Percentiles rank a stretch among this genome's conserved stretches.
Evolutionary conservation across 768 basidiomycete genomes (phyloP).

Genomic region (Pleurotus ostreatus): DNA sequence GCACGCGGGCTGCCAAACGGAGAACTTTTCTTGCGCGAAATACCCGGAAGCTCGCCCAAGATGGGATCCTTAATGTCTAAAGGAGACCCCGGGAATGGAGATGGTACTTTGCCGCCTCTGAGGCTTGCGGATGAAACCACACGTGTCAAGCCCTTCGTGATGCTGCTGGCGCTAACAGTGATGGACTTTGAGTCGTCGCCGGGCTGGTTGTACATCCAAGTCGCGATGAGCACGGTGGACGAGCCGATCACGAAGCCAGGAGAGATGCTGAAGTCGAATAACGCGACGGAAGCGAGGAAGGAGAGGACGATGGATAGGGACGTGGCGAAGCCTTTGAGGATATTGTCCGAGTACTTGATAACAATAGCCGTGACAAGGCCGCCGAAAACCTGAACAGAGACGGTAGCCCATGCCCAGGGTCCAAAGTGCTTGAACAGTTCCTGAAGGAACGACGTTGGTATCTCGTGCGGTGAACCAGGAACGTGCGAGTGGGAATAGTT

Average conservation of each 20-base stretch:
- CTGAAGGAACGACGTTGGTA: slow-evolving; percentile 44
- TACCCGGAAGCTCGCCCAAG: slow-evolving; percentile 47
- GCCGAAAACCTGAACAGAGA: slow-evolving; percentile 85
- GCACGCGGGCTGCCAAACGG: slow-evolving; percentile 48
- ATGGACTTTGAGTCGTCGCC: slow-evolving; percentile 23
- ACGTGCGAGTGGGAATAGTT: neutral
- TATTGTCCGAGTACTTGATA: slow-evolving; percentile 96
- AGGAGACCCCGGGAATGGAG: slow-evolving; percentile 42
- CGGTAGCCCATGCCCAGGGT: slow-evolving; percentile 93
- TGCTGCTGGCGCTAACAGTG: slow-evolving; percentile 20
- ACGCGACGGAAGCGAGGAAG: slow-evolving; percentile 86
- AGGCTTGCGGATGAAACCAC: slow-evolving; percentile 2
- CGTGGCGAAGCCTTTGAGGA: slow-evolving; percentile 96
- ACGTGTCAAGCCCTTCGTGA: slow-evolving; percentile 18
- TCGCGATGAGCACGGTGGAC: slow-evolving; percentile 79
- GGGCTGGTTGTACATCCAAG: slow-evolving; percentile 93
- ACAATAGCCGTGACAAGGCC: slow-evolving; percentile 93
- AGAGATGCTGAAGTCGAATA: slow-evolving; percentile 91
- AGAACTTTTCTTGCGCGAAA: slow-evolving; percentile 33
- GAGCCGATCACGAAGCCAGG: slow-evolving; percentile 84
- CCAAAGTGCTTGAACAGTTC: slow-evolving; percentile 85
- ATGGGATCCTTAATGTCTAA: slow-evolving; percentile 51
- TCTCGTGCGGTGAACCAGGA: slow-evolving; percentile 28
- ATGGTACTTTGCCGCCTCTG: slow-evolving; percentile 19
- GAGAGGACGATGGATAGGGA: slow-evolving; percentile 91